Base-by-base conservation (phyloP, 371 early-diverging fungal species). In the Conidiobolus incongruus region DNA sequence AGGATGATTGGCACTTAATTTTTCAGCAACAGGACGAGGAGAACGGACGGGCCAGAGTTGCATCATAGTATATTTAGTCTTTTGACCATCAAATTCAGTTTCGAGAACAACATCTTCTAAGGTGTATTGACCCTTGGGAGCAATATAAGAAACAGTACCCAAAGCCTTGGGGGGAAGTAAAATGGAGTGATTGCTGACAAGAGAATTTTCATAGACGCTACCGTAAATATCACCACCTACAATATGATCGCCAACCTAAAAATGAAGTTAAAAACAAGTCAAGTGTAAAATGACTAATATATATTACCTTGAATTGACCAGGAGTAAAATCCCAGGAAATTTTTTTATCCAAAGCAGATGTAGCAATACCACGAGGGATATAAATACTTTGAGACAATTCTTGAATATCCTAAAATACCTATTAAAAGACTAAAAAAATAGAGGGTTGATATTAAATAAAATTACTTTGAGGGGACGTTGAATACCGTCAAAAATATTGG, bases 401-500 rank as follows among this genome's bases (percentile, higher is more conserved):
- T 58, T 89, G 89, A 62, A 99, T 99, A 28, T 77, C 77, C 77
- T 86, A 52, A 16, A 10, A 30, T 15, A 32, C n/a, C 2, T 15
- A 13, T 28, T 15, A 24, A 39, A 16, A 23, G n/a, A 17, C 1
- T 15, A 19, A 16, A 15, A n/a, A n/a, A n/a, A n/a, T n/a, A n/a
- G n/a, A n/a, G n/a, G n/a, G n/a, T n/a, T n/a, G n/a, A n/a, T n/a
- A n/a, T 31, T 23, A 29, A 4, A 41, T 47, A 38, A 40, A 20
- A 35, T 35, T 47, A 75, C 75, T 66, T 88, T 83, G 45, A 99
- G 71, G 23, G 99, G 99, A 48, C 99, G 82, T 62, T 99, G 99
- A 59, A 99, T 99, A 56, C 99, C 99, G 60, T 99, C 99, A 60
- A 84, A 99, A 49, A 99, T 99, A 70, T 96, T 99, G 51, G 80